Evolutionary conservation across 768 basidiomycete genomes (phyloP), one percentile per base, ranked within the genome.

Genomic region (Tephrocybe sp.): DNA sequence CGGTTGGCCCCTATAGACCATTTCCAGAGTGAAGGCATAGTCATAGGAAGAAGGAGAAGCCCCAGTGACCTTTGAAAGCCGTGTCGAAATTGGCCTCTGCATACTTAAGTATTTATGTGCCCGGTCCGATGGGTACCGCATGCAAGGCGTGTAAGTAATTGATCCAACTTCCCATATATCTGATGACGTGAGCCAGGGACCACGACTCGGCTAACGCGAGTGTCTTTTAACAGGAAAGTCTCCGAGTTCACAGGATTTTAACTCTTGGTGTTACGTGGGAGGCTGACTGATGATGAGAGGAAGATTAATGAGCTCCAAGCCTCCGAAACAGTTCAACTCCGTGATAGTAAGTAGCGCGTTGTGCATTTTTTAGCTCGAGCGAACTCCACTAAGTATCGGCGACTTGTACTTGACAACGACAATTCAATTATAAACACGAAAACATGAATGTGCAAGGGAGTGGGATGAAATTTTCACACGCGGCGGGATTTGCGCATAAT

Each of bases 21-120:
- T 32, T 38, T 49, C 10, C 51, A 48, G 20, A 52, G 45, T 43
- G 54, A 42, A 38, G 32, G 20, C 54, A 55, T 58, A 20, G 51
- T 35, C 50, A 51, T 58, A 50, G 48, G 45, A 44, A 52, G 46
- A 49, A 49, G 47, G 46, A 39, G 42, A 36, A 33, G 22, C 31
- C 46, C 40, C 11, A 38, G 36, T 32, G 32, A 46, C 43, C 39
- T 42, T 39, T 39, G 39, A 46, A 23, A 31, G 22, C 17, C 11
- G 39, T 52, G 45, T 52, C 45, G 51, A 48, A 34, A 16, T 16
- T 42, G 32, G 32, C 39, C 51, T 52, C 35, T 45, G 47, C 47
- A 39, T 48, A 26, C 4, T 26, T 26, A 26, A 26, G 26, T 42
- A 38, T 47, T 19, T 39, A 47, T 30, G 30, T 48, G 39, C 32